These are phyloP conservation scores for Athelia sp. DNA, from an alignment of 1,284 basidiomycete species.

Conservation along the genomic window DNA sequence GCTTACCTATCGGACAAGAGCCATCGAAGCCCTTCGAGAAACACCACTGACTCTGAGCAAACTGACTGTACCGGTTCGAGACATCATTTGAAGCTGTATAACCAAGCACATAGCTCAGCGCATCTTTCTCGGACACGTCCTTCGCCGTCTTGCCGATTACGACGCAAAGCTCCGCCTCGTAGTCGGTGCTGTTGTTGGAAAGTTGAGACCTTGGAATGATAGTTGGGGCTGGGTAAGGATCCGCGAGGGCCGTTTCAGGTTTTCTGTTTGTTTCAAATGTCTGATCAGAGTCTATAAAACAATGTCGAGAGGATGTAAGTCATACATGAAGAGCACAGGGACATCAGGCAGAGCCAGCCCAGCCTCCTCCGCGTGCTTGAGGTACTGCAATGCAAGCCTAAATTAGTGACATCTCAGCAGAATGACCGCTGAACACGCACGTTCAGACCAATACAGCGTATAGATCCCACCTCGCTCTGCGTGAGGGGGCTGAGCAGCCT, in stretches of 20 bases:
- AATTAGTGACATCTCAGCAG: background rate
- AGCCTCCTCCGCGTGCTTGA: constrained; percentile 50
- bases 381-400: constrained; percentile 18
- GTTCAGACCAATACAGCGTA: constrained; percentile 78
- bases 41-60: constrained; percentile 74
- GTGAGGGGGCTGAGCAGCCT: constrained; percentile 68
- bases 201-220: constrained; percentile 71
- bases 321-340: background rate
- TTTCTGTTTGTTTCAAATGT: constrained; percentile 31
- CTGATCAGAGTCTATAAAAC: constrained; percentile 42
- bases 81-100: constrained; percentile 80
- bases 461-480: constrained; percentile 57
- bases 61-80: constrained; percentile 77
- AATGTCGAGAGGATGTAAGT: constrained; percentile 46
- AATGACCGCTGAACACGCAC: background rate
- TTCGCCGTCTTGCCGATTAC: constrained; percentile 80
- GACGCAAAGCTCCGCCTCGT: constrained; percentile 84
- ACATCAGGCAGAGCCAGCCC: constrained; percentile 58
- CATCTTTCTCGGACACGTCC: constrained; percentile 71
- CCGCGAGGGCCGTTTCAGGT: constrained; percentile 67
- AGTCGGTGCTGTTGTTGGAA: constrained; percentile 71
- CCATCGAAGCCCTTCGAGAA: constrained; percentile 82
- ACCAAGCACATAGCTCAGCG: constrained; percentile 77
- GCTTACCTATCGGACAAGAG: constrained; percentile 11
- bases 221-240: constrained; percentile 60